Conservation (phyloP, 2,329 filamentous ascomycete species). For the Leptographium radiaticola region DNA sequence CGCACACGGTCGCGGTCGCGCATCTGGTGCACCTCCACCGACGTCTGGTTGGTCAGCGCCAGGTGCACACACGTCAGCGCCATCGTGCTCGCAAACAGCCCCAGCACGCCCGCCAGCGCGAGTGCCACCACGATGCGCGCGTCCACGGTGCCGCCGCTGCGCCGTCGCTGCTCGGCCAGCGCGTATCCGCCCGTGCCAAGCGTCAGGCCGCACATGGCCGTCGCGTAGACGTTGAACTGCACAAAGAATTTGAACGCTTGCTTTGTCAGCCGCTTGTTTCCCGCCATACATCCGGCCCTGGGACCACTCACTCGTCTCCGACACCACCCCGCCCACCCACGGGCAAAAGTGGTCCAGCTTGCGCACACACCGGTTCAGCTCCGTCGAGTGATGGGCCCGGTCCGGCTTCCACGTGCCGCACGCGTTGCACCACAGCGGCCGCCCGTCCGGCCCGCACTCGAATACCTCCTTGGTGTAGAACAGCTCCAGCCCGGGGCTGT, state of each 20-base stretch:
- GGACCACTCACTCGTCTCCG: constrained; percentile 52
- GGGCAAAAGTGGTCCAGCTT: constrained; percentile 97
- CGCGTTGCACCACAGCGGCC: constrained; percentile 74
- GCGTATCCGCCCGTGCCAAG: constrained; percentile 48
- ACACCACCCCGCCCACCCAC: constrained; percentile 89
- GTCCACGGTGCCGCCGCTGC: constrained; percentile 34
- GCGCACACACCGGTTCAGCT: constrained; percentile 65
- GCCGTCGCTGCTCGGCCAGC: neutral
- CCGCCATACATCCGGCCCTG: neutral
- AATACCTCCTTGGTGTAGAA: constrained; percentile 80
- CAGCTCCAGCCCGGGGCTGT: constrained; percentile 54
- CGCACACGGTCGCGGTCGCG: constrained; percentile 48
- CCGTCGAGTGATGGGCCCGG: constrained; percentile 73
- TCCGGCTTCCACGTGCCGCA: constrained; percentile 86
- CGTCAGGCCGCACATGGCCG: constrained; percentile 51
- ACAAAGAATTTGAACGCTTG: constrained; percentile 79
- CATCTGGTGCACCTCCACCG: constrained; percentile 62
- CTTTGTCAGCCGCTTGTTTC: neutral
- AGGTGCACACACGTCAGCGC: constrained; percentile 57
- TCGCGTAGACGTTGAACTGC: constrained; percentile 68
- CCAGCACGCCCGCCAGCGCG: constrained; percentile 57
- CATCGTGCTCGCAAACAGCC: constrained; percentile 73
- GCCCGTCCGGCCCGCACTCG: constrained; percentile 67
- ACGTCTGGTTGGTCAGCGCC: constrained; percentile 62
- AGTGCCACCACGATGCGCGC: constrained; percentile 47